These are phyloP conservation scores for Dalbergia cultrata DNA, from an alignment of 306 rosid genomes.

Conservation along the genomic window DNA sequence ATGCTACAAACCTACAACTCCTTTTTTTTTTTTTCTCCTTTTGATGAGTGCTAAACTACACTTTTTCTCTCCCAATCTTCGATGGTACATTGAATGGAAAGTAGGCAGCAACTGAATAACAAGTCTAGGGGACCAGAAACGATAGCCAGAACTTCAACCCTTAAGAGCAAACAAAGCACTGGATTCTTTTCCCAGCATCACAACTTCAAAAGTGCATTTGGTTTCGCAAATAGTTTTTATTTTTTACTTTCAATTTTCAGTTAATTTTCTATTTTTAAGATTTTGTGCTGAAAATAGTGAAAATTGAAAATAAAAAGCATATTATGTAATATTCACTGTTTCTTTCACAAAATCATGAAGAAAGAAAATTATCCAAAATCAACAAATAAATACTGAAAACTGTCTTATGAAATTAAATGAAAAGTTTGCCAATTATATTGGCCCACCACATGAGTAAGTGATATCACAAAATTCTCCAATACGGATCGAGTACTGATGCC, in stretches of 20 bases:
- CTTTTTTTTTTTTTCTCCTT: background rate
- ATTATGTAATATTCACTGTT: too few relatives aligned
- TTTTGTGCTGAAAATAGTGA: too few relatives aligned
- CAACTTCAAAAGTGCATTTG: background rate
- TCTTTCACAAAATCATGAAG: too few relatives aligned
- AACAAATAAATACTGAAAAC: too few relatives aligned
- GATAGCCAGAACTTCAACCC: conserved; percentile 37
- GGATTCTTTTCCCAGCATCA: conserved; percentile 35
- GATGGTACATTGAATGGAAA: conserved; percentile 10
- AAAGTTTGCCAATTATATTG: conserved; percentile 42
- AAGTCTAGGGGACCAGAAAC: conserved; percentile 29
- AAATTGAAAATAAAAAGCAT: too few relatives aligned
- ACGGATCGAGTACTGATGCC: conserved; percentile 60
- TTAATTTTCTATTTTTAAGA: too few relatives aligned
- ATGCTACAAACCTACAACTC: conserved; percentile 24
- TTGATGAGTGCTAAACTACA: conserved; percentile 6
- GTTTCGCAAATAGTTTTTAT: too few relatives aligned
- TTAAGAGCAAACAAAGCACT: conserved; percentile 18
- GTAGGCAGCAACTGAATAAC: conserved; percentile 25
- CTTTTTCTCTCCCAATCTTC: conserved; percentile 37
- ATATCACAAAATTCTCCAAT: conserved; percentile 64
- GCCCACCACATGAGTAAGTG: conserved; percentile 69
- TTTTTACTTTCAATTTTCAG: too few relatives aligned
- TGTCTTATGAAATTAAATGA: too few relatives aligned
- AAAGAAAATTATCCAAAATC: too few relatives aligned